These are phyloP conservation scores for Kodamaea ohmeri DNA, from an alignment of 1,139 yeast species.

Conservation along the genomic window DNA sequence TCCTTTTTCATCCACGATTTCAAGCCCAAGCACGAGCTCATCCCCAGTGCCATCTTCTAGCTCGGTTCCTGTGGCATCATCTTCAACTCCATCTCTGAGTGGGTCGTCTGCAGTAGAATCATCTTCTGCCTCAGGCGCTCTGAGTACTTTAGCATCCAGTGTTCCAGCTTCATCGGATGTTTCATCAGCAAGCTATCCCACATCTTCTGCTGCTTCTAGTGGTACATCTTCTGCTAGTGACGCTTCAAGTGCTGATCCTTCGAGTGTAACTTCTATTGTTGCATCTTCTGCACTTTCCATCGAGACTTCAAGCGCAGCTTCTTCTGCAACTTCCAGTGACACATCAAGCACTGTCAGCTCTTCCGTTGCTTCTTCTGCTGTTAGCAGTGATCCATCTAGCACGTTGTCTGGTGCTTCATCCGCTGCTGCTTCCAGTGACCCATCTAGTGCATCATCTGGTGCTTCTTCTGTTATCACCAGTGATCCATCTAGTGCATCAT, in stretches of 20 bases:
- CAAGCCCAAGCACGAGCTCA: neutral
- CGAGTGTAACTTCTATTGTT: slow-evolving; percentile 4
- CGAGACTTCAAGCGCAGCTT: neutral
- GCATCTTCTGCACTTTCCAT: neutral
- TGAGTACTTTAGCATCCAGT: too few relatives aligned
- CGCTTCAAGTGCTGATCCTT: neutral
- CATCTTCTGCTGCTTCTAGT: slow-evolving; percentile 1
- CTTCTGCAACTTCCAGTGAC: neutral
- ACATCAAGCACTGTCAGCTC: neutral
- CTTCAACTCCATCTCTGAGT: neutral
- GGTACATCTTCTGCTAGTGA: neutral
- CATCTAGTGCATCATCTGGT: slow-evolving; percentile 1
- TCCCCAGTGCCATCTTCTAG: neutral
- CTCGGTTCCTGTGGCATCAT: neutral
- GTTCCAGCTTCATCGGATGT: too few relatives aligned
- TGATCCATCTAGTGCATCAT: slow-evolving; percentile 4
- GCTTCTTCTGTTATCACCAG: neutral
- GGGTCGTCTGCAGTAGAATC: too few relatives aligned
- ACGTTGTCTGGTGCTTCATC: neutral
- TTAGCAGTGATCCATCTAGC: neutral
- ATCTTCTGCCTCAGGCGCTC: too few relatives aligned
- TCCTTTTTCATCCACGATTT: neutral
- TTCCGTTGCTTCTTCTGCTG: neutral
- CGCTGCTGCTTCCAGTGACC: neutral
- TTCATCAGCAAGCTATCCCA: too few relatives aligned